phyloP scores from a whole-genome alignment of 805 yeast genomes.

The Yarrowia keelungensis region DNA sequence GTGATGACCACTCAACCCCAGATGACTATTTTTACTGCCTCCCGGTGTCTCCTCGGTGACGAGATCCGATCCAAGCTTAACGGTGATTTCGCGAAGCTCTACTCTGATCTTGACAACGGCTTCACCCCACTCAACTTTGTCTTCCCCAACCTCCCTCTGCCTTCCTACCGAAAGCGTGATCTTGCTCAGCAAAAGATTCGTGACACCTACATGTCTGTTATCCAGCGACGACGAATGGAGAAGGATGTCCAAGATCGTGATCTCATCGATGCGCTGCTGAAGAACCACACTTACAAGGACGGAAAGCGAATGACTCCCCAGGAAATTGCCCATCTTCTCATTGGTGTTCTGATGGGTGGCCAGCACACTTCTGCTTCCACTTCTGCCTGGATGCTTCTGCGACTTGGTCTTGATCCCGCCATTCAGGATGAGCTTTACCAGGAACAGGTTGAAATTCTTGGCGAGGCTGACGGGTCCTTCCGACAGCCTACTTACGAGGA shows the following conservation, averaged over 20 bases:
- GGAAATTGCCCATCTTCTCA: constrained; percentile 90
- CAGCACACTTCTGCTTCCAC: constrained; percentile 98
- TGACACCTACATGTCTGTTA: constrained; percentile 78
- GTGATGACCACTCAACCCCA: constrained; percentile 91
- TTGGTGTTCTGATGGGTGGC: constrained; percentile 98
- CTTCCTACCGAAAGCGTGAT: constrained; percentile 84
- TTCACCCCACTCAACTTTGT: constrained; percentile 96
- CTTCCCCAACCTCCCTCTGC: constrained; percentile 91
- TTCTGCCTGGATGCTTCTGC: constrained; percentile 92
- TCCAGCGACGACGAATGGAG: constrained; percentile 71
- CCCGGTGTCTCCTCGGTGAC: constrained; percentile 87
- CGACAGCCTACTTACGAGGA: constrained; percentile 79
- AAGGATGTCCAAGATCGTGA: constrained; percentile 87
- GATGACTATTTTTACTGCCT: constrained; percentile 94
- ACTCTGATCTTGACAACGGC: constrained; percentile 93
- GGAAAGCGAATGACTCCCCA: constrained; percentile 94
- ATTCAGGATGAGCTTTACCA: constrained; percentile 79
- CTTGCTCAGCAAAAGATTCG: constrained; percentile 84
- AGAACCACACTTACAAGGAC: constrained; percentile 84
- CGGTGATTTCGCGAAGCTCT: constrained; percentile 81
- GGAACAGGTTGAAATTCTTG: constrained; percentile 72
- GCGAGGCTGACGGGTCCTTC: constrained; percentile 49
- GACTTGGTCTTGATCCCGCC: constrained; percentile 85
- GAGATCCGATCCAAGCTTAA: constrained; percentile 86
- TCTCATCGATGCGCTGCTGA: constrained; percentile 86